A percentile compares a stretch with the other conserved stretches of the same genome.
These are phyloP conservation scores for Knufia fluminis DNA, from an alignment of 2,329 filamentous ascomycete genomes.

Conservation along the genomic window DNA sequence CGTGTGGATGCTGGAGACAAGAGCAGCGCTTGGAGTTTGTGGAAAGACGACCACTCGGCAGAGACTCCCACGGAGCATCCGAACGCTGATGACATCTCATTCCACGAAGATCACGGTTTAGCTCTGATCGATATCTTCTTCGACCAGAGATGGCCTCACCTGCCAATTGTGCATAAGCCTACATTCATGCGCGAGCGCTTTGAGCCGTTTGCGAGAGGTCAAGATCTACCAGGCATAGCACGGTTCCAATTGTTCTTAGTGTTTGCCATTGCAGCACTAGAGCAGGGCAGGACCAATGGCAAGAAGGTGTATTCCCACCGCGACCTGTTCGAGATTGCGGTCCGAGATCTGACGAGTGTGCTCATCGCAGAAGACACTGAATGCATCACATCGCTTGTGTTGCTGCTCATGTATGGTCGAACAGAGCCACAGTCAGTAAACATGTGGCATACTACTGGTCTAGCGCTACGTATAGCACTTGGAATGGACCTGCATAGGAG, in stretches of 20 bases:
- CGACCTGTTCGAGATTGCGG: conserved; percentile 12
- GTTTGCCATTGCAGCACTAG: conserved; percentile 21
- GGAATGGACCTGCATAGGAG: conserved; percentile 22
- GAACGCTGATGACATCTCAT: conserved; percentile 4
- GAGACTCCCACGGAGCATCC: conserved; percentile 4
- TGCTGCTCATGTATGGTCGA: conserved; percentile 24
- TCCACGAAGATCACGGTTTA: conserved; percentile 6
- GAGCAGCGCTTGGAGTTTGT: conserved; percentile 9
- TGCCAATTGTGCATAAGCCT: conserved; percentile 22
- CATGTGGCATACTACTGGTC: conserved; percentile 22
- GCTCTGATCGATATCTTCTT: conserved; percentile 22
- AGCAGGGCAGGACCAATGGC: conserved; percentile 14
- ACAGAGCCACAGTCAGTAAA: conserved; percentile 25
- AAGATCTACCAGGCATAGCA: conserved; percentile 7
- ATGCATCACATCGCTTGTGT: conserved; percentile 23
- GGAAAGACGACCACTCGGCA: conserved; percentile 9
- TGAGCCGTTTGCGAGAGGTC: conserved; percentile 3
- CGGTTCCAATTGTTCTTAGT: conserved; percentile 23
- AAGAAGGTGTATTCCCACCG: conserved; percentile 3
- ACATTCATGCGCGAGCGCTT: conserved; percentile 18
- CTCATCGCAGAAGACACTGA: conserved; percentile 20
- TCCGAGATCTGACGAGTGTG: conserved; percentile 15
- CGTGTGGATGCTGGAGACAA: conserved; percentile 9
- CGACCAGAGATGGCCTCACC: conserved; percentile 23
- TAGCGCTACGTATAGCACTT: conserved; percentile 21